phyloP scores from a whole-genome alignment of 495 filamentous ascomycete species.

The Hypoxylon cercidicola region DNA sequence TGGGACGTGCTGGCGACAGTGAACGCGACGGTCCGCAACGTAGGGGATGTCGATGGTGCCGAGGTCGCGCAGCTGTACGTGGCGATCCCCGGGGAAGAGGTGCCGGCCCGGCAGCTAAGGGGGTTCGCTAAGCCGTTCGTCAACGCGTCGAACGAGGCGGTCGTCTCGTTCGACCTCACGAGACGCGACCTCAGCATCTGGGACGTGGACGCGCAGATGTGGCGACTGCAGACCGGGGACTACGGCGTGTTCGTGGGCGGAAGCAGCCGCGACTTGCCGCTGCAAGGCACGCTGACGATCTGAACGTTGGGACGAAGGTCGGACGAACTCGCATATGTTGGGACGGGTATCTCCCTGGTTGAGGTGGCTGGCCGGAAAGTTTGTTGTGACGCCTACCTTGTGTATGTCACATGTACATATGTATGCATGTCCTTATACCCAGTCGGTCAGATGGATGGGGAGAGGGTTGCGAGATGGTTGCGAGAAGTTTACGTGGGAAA shows the following conservation, averaged over 20 bases:
- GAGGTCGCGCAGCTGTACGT: constrained; percentile 73
- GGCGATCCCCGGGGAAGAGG: constrained; percentile 53
- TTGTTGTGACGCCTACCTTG: too few relatives aligned
- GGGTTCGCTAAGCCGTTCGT: constrained; percentile 72
- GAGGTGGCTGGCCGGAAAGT: too few relatives aligned
- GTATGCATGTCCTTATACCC: constrained; percentile 24
- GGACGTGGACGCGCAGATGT: constrained; percentile 68
- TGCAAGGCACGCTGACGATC: constrained; percentile 47
- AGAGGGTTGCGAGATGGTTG: not conserved
- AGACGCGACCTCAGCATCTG: constrained; percentile 73
- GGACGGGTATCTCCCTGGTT: too few relatives aligned
- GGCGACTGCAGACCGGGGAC: constrained; percentile 59
- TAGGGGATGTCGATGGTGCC: constrained; percentile 57
- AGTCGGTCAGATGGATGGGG: constrained; percentile 1
- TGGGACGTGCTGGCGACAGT: constrained; percentile 65
- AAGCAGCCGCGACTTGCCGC: constrained; percentile 72
- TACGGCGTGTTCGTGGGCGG: constrained; percentile 64
- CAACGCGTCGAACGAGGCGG: constrained; percentile 49
- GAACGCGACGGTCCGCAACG: constrained; percentile 62
- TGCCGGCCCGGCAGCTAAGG: constrained; percentile 66
- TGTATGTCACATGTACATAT: not conserved
- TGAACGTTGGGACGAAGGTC: constrained; percentile 10
- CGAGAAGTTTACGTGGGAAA: constrained; percentile 1
- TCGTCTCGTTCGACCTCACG: constrained; percentile 65
- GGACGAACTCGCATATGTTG: too few relatives aligned